phyloP scores from a whole-genome alignment of 345 rosid genomes.

The Boechera divaricarpa region DNA sequence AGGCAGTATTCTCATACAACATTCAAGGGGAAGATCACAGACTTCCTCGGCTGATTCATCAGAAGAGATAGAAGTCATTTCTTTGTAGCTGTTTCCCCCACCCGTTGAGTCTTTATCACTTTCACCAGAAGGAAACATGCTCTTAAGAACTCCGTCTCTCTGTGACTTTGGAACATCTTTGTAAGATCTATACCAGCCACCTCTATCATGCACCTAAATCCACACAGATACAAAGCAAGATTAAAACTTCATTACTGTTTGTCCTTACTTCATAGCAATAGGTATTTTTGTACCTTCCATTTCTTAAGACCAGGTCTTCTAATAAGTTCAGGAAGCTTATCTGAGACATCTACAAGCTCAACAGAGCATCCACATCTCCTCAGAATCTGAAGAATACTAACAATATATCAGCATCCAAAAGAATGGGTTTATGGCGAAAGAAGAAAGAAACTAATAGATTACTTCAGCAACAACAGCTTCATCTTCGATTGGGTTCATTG shows the following conservation, averaged over 20 bases:
- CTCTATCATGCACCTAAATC: slow-evolving; percentile 72
- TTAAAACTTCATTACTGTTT: neutral
- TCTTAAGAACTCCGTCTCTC: slow-evolving; percentile 59
- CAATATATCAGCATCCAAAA: slow-evolving; percentile 17
- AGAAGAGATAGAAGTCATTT: slow-evolving; percentile 33
- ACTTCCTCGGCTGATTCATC: slow-evolving; percentile 57
- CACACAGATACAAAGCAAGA: slow-evolving; percentile 20
- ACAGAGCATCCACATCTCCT: slow-evolving; percentile 79
- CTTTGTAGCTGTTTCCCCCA: slow-evolving; percentile 6
- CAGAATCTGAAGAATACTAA: slow-evolving; percentile 60
- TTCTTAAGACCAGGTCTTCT: slow-evolving; percentile 80
- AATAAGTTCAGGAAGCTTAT: slow-evolving; percentile 80
- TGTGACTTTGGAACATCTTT: slow-evolving; percentile 61
- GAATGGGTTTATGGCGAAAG: neutral
- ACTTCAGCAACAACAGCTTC: slow-evolving; percentile 99
- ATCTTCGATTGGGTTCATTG: slow-evolving; percentile 97
- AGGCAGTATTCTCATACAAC: slow-evolving; percentile 91
- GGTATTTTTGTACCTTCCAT: slow-evolving; percentile 71
- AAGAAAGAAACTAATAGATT: slow-evolving; percentile 25
- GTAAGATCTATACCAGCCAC: slow-evolving; percentile 73
- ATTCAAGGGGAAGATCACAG: slow-evolving; percentile 77
- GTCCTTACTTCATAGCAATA: slow-evolving; percentile 4
- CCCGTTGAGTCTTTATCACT: slow-evolving; percentile 32
- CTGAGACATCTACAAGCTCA: slow-evolving; percentile 85
- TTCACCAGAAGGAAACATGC: slow-evolving; percentile 90